Evolutionary conservation across 495 filamentous ascomycete species (phyloP), one percentile per base, ranked within the genome.

Genomic region (Letharia lupina): DNA sequence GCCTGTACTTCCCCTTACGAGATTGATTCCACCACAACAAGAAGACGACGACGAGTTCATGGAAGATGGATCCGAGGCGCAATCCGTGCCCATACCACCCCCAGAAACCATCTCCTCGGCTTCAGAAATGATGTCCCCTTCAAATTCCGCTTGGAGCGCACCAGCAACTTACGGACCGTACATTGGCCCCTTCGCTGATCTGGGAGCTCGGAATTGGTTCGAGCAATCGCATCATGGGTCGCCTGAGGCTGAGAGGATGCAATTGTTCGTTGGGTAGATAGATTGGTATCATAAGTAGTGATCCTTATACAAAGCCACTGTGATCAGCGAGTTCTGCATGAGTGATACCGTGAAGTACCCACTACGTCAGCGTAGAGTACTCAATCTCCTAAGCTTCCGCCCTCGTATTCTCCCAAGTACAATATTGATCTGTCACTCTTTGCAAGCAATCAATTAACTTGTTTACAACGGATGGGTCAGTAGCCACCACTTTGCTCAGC

Each of bases 171-270:
- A 48, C 57, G 64, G 64, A 33, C 64, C 64, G 4, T 66, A 66
- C n/a, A 66, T 66, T 50, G 68, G 68, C 28, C 68, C 68, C 18
- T 69, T 69, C 54, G 68, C 68, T 39, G 68, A 61, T 35, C 57
- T 69, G 9, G 65, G 60, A 16, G 68, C 68, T 31, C 59, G 68
- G 61, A 69, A 69, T 41, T 69, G 68, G 68, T 69, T 69, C 54
- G 68, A 69, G 57, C 57, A 45, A 18, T 54, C 64, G 23, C 68
- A 69, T 58, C 68, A 69, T 64, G 68, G 68, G 37, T 64, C 60
- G 33, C 68, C 68, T n/a, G 68, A 69, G 56, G 47, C 60, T 20
- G 68, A 66, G 45, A 61, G 64, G 20, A 66, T 61, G 64, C 56
- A 59, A 23, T 28, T 66, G 45, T 66, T 44, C 18, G 64, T 59